Conservation (phyloP, 2,329 filamentous ascomycete species). For the Talaromyces sp. region DNA sequence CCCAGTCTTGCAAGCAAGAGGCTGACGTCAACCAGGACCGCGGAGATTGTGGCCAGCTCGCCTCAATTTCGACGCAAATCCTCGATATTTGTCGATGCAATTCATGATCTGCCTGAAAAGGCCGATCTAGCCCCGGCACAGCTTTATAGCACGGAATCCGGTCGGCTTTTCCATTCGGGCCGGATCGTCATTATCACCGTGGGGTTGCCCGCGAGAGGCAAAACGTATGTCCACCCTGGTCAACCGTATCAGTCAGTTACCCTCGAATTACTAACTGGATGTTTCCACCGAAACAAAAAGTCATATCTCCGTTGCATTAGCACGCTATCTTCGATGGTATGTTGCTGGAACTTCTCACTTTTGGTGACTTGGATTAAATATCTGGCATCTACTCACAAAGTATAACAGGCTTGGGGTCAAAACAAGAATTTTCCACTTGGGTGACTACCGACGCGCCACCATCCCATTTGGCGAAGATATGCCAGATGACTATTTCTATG, state of each 20-base stretch:
- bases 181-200: conserved; percentile 97
- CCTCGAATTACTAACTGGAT: background rate
- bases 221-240: conserved; percentile 67
- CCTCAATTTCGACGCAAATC: conserved; percentile 88
- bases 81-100: conserved; percentile 95
- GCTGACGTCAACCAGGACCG: conserved; percentile 63
- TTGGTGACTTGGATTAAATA: conserved; percentile 8
- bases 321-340: conserved; percentile 88
- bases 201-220: conserved; percentile 89
- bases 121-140: conserved; percentile 88
- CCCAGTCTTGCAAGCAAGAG: background rate
- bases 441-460: conserved; percentile 92
- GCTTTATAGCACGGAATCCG: conserved; percentile 97
- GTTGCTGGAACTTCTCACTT: conserved; percentile 22
- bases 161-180: conserved; percentile 93
- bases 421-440: conserved; percentile 94
- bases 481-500: conserved; percentile 96
- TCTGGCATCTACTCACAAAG: too few relatives aligned
- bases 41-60: conserved; percentile 88
- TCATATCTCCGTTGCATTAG: conserved; percentile 93
- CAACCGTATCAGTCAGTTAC: background rate
- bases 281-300: conserved; percentile 44
- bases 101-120: conserved; percentile 87
- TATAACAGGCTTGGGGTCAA: conserved; percentile 84
- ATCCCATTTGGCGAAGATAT: conserved; percentile 81